phyloP scores from a whole-genome alignment of 768 basidiomycete species.

The Dioszegia crocea region DNA sequence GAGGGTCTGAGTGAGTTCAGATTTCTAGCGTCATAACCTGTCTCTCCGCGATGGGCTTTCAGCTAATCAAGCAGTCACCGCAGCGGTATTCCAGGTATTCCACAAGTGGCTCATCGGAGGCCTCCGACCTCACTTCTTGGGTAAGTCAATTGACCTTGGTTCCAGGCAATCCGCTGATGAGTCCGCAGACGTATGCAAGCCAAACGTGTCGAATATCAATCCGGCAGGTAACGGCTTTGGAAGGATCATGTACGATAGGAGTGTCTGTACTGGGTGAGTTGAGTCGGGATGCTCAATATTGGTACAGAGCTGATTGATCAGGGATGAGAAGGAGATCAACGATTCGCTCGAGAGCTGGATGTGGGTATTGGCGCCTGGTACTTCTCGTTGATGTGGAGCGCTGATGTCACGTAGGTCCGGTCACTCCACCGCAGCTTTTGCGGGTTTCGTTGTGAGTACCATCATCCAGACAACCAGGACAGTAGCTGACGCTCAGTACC shows the following conservation, averaged over 20 bases:
- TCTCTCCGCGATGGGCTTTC: neutral
- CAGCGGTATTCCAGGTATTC: conserved; percentile 56
- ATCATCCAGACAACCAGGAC: neutral
- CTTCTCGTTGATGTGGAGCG: too few relatives aligned
- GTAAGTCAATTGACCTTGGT: conserved; percentile 16
- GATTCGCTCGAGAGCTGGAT: conserved; percentile 56
- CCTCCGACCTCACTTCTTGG: conserved; percentile 20
- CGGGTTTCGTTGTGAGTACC: conserved; percentile 54
- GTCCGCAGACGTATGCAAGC: conserved; percentile 58
- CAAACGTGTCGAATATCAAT: conserved; percentile 48
- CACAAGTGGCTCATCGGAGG: conserved; percentile 57
- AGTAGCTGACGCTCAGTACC: conserved; percentile 15
- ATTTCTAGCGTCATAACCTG: neutral
- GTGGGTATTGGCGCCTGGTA: too few relatives aligned
- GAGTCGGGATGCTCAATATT: neutral
- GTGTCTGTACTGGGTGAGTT: conserved; percentile 55
- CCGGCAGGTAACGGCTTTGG: conserved; percentile 55
- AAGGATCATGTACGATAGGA: conserved; percentile 56
- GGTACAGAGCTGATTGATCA: conserved; percentile 1
- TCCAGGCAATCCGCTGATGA: conserved; percentile 27
- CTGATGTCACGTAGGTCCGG: conserved; percentile 48
- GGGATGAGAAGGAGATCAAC: conserved; percentile 58
- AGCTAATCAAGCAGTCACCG: conserved; percentile 39
- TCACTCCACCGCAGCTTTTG: conserved; percentile 61
- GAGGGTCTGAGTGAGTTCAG: conserved; percentile 52